Evolutionary conservation across 106 monocot genomes (phyloP).

Genomic region (Dioscorea dumetorum): DNA sequence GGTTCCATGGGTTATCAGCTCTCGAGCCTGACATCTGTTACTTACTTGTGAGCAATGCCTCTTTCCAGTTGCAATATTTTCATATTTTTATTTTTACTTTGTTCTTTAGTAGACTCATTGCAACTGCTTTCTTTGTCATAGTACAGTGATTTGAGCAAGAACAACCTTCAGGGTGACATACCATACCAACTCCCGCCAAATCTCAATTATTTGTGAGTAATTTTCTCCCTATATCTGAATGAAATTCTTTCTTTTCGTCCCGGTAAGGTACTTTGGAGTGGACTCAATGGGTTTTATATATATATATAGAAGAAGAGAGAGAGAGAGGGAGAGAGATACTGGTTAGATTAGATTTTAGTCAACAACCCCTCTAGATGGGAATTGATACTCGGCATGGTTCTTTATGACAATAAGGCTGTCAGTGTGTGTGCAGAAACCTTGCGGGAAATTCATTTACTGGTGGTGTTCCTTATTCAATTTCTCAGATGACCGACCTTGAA

Average conservation of each 20-base stretch:
- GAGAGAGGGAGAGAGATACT: too few species aligned
- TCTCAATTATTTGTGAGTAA: conserved; percentile 58
- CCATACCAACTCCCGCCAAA: conserved; percentile 98
- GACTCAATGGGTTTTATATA: too few species aligned
- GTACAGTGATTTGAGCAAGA: conserved; percentile 96
- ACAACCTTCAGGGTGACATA: conserved; percentile 85
- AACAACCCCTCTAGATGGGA: too few species aligned
- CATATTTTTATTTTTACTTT: conserved; percentile 6
- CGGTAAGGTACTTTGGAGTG: too few species aligned
- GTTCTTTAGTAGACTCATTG: conserved; percentile 21
- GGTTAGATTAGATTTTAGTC: too few species aligned
- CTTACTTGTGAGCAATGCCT: conserved; percentile 64
- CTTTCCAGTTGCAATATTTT: conserved; percentile 4
- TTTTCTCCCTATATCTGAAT: background rate
- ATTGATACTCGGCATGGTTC: background rate
- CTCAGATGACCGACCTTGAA: conserved; percentile 81
- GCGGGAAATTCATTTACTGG: conserved; percentile 79
- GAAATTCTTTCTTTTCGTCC: background rate
- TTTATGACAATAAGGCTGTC: background rate
- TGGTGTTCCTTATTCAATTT: conserved; percentile 87
- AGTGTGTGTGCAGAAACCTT: conserved; percentile 57
- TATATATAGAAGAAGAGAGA: too few species aligned
- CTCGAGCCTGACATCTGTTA: conserved; percentile 87
- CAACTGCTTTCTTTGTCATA: conserved; percentile 46
- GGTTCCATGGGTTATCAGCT: conserved; percentile 93